phyloP scores from a whole-genome alignment of 106 monocot genomes.

The Xerophyta viscosa region DNA sequence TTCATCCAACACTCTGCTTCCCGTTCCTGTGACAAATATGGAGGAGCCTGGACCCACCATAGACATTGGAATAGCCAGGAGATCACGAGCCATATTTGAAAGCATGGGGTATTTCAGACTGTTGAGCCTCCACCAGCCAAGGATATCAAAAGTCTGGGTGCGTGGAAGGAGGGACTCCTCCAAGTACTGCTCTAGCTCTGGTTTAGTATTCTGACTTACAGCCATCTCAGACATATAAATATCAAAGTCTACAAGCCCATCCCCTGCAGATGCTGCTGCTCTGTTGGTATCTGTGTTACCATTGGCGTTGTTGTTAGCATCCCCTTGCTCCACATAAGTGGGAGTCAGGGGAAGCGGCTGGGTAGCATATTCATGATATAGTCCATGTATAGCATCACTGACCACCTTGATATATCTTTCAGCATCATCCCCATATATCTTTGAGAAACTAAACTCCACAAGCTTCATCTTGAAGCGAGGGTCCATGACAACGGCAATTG shows the following conservation, averaged over 20 bases:
- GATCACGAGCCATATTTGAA: conserved; percentile 82
- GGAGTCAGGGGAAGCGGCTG: conserved; percentile 48
- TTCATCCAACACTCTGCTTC: conserved; percentile 66
- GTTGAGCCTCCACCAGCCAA: conserved; percentile 94
- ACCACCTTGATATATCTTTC: conserved; percentile 63
- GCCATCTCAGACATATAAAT: conserved; percentile 67
- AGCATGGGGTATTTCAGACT: conserved; percentile 72
- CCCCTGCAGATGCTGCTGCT: conserved; percentile 7
- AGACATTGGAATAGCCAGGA: conserved; percentile 76
- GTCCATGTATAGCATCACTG: conserved; percentile 59
- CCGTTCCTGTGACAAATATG: conserved; percentile 55
- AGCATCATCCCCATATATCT: conserved; percentile 80
- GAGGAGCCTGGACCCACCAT: conserved; percentile 38
- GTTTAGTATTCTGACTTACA: conserved; percentile 43
- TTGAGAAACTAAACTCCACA: conserved; percentile 84
- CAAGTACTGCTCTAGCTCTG: conserved; percentile 85
- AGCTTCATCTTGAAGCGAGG: conserved; percentile 98
- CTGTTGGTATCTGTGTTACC: conserved; percentile 6
- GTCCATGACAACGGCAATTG: conserved; percentile 93
- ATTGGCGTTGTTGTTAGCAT: conserved; percentile 14
- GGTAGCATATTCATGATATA: conserved; percentile 58
- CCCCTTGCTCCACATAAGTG: conserved; percentile 47
- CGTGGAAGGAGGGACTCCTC: conserved; percentile 75
- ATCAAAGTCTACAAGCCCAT: conserved; percentile 80
- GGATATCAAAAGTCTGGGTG: conserved; percentile 69